These are phyloP conservation scores for Lachnellula subtilissima DNA, from an alignment of 2,329 filamentous ascomycete species.

Conservation along the genomic window DNA sequence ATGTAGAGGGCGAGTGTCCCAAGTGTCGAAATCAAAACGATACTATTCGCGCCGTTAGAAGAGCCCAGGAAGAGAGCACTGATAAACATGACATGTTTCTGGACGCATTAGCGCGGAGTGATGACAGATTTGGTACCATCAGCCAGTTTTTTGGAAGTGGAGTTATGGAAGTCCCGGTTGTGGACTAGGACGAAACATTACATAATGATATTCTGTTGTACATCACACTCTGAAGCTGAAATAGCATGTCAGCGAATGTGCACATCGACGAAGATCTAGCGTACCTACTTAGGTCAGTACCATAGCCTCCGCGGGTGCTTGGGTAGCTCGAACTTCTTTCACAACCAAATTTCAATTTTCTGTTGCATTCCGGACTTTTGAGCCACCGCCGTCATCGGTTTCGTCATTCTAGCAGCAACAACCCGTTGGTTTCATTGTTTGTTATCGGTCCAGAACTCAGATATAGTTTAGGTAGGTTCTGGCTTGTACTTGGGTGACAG, in stretches of 20 bases:
- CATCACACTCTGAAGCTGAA: background rate
- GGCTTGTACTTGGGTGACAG: too few species aligned
- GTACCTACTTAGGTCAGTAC: background rate
- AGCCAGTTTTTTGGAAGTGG: constrained; percentile 93
- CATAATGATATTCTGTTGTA: background rate
- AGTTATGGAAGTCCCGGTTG: constrained; percentile 61
- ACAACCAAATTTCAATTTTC: background rate
- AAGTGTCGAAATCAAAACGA: constrained; percentile 79
- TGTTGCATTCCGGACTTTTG: constrained; percentile 11
- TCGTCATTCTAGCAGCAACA: background rate
- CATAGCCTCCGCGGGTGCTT: too few species aligned
- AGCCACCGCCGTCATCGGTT: constrained; percentile 9
- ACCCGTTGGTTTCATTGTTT: background rate
- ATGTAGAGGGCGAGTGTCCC: constrained; percentile 73
- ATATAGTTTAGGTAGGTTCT: background rate
- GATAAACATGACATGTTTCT: constrained; percentile 86
- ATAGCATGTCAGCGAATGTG: background rate
- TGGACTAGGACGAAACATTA: constrained; percentile 6
- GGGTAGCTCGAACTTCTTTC: background rate
- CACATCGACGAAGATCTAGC: background rate
- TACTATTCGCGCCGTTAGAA: constrained; percentile 80
- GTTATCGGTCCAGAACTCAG: background rate
- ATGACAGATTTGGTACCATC: constrained; percentile 83
- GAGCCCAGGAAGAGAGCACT: constrained; percentile 80
- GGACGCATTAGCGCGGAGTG: constrained; percentile 69